Evolutionary conservation across 2,329 filamentous ascomycete species (phyloP).

Genomic region (Phyllosticta capitalensis): DNA sequence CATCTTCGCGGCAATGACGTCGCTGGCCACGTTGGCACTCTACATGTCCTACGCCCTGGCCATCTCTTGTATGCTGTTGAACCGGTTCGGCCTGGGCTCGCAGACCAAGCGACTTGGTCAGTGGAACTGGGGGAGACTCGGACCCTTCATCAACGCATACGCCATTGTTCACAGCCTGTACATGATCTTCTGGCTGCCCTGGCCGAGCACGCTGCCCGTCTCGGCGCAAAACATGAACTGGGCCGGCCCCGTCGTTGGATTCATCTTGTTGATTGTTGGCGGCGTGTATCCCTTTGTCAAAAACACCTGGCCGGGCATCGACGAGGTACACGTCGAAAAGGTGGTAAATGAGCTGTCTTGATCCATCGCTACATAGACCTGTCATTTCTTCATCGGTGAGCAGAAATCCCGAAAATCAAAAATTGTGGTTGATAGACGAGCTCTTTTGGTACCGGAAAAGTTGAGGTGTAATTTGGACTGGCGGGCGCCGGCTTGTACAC

Average conservation of each 20-base stretch:
- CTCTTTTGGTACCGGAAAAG: background rate
- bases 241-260: slow-evolving; percentile 11
- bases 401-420: background rate
- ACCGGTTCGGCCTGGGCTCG: slow-evolving; percentile 18
- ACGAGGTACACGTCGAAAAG: background rate
- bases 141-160: slow-evolving; percentile 9
- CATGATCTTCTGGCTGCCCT: slow-evolving; percentile 11
- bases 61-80: slow-evolving; percentile 26
- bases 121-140: slow-evolving; percentile 12
- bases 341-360: background rate
- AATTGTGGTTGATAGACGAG: background rate
- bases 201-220: slow-evolving; percentile 10
- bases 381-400: background rate
- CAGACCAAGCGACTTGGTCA: slow-evolving; percentile 1
- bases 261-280: slow-evolving; percentile 10
- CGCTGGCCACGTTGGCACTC: slow-evolving; percentile 30
- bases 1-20: slow-evolving; percentile 32
- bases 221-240: slow-evolving; percentile 13
- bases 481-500: background rate
- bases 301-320: background rate
- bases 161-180: slow-evolving; percentile 9
- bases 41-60: slow-evolving; percentile 33
- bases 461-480: background rate
- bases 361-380: background rate
- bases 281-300: slow-evolving; percentile 1